Evolutionary conservation across 371 early-diverging fungal species (phyloP).

Genomic region (Mucor sp.): DNA sequence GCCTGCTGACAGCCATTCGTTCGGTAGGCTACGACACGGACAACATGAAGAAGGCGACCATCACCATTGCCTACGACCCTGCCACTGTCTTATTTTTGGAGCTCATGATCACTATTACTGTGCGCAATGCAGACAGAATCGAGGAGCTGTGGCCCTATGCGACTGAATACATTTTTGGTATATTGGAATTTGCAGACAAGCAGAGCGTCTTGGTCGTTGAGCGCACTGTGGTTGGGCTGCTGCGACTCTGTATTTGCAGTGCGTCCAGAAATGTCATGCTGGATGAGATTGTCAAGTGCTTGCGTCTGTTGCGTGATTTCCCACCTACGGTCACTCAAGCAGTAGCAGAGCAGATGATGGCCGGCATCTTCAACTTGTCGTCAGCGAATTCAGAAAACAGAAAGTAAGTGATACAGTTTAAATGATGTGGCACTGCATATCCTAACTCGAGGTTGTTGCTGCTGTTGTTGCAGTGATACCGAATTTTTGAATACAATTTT

Average conservation of each 20-base stretch:
- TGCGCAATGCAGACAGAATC: slow-evolving; percentile 74
- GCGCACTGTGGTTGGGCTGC: slow-evolving; percentile 74
- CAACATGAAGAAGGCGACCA: slow-evolving; percentile 38
- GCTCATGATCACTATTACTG: slow-evolving; percentile 70
- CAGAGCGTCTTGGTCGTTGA: slow-evolving; percentile 73
- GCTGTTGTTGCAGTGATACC: slow-evolving; percentile 26
- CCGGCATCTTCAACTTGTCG: slow-evolving; percentile 71
- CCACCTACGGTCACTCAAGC: slow-evolving; percentile 68
- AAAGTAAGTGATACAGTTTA: slow-evolving; percentile 34
- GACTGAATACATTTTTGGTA: slow-evolving; percentile 67
- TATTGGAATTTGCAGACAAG: slow-evolving; percentile 69
- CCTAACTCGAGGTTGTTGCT: neutral
- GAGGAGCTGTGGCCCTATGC: slow-evolving; percentile 68
- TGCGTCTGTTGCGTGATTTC: slow-evolving; percentile 63
- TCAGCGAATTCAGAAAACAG: slow-evolving; percentile 49
- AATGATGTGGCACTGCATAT: neutral
- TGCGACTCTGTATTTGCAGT: slow-evolving; percentile 72
- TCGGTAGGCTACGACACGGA: slow-evolving; percentile 41
- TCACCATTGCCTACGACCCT: slow-evolving; percentile 63
- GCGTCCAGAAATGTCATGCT: slow-evolving; percentile 61
- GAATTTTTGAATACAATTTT: slow-evolving; percentile 50
- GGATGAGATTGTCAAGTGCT: slow-evolving; percentile 63
- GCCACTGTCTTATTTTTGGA: slow-evolving; percentile 76
- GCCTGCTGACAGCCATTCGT: slow-evolving; percentile 60
- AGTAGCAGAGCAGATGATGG: slow-evolving; percentile 81